These are phyloP conservation scores for Talaromyces piceae DNA, from an alignment of 2,329 filamentous ascomycete genomes.

Conservation along the genomic window DNA sequence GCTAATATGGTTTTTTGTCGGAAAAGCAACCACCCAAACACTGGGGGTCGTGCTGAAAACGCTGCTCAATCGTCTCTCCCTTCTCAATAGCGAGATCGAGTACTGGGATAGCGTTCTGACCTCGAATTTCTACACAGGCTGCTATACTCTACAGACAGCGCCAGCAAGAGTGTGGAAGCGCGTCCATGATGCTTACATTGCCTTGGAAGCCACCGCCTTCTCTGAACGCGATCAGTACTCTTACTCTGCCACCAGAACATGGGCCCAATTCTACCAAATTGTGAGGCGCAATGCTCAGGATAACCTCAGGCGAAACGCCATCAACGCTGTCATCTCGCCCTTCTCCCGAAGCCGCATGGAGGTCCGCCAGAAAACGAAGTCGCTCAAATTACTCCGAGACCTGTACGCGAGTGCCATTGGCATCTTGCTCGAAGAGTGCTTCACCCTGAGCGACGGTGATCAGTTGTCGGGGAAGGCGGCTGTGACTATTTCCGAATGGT, in stretches of 20 bases:
- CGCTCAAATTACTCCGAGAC: constrained; percentile 1
- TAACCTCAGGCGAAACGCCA: neutral
- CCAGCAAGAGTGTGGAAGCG: constrained; percentile 3
- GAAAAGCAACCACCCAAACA: constrained; percentile 5
- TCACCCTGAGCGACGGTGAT: constrained; percentile 6
- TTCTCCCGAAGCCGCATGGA: constrained; percentile 3
- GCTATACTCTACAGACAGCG: constrained; percentile 8
- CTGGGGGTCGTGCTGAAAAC: constrained; percentile 4
- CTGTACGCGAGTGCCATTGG: constrained; percentile 9
- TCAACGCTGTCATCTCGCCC: constrained; percentile 5
- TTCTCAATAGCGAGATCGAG: constrained; percentile 6
- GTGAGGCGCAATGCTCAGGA: constrained; percentile 7
- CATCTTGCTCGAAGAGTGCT: constrained; percentile 10
- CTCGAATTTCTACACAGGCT: constrained; percentile 6
- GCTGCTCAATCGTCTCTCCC: constrained; percentile 5
- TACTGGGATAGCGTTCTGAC: constrained; percentile 9
- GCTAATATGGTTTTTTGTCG: constrained; percentile 8
- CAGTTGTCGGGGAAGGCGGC: neutral
- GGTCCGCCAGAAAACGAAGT: constrained; percentile 4
- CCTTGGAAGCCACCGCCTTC: neutral
- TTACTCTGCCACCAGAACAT: neutral
- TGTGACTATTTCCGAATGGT: constrained; percentile 1
- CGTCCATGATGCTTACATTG: neutral
- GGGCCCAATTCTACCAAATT: constrained; percentile 8
- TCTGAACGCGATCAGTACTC: neutral